Evolutionary conservation across 2,329 filamentous ascomycete species (phyloP).

Genomic region (Chaetomium sp.): DNA sequence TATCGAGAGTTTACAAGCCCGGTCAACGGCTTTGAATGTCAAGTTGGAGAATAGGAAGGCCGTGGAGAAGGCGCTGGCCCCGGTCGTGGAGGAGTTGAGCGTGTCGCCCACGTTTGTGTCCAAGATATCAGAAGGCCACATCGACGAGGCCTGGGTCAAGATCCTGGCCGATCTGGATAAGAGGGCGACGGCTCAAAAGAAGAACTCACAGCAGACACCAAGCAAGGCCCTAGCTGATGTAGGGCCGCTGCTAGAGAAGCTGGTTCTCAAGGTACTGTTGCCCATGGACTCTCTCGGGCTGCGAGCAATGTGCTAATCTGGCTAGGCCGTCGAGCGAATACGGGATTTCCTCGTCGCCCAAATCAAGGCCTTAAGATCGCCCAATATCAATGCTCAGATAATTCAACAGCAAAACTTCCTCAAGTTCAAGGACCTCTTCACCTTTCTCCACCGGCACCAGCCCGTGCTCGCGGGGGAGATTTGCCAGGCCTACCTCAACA

Average conservation of each 20-base stretch:
- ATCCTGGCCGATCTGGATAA: constrained; percentile 82
- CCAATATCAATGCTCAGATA: constrained; percentile 95
- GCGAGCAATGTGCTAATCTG: not conserved
- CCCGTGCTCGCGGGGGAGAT: constrained; percentile 86
- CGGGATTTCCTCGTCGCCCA: constrained; percentile 92
- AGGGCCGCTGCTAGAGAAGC: constrained; percentile 78
- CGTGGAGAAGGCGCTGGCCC: constrained; percentile 84
- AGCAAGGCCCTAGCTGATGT: constrained; percentile 82
- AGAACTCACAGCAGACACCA: constrained; percentile 60
- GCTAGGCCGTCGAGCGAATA: constrained; percentile 83
- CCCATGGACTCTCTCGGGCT: not conserved
- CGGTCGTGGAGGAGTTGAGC: constrained; percentile 88
- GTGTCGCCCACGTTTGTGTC: constrained; percentile 81
- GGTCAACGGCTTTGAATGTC: constrained; percentile 80
- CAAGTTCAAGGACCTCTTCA: constrained; percentile 83
- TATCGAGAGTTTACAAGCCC: constrained; percentile 88
- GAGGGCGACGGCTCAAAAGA: constrained; percentile 71
- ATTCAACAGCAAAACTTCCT: constrained; percentile 93
- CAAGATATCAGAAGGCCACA: constrained; percentile 82
- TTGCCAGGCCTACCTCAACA: constrained; percentile 91
- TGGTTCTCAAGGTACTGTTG: constrained; percentile 71
- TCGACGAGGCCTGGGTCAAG: constrained; percentile 88
- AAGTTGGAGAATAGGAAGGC: constrained; percentile 86
- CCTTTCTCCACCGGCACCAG: constrained; percentile 82
- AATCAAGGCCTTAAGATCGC: constrained; percentile 90